A percentile compares a stretch with the other conserved stretches of the same genome.
Evolutionary conservation across 1,284 basidiomycete genomes (phyloP).

Genomic region (Melampsora americana): DNA sequence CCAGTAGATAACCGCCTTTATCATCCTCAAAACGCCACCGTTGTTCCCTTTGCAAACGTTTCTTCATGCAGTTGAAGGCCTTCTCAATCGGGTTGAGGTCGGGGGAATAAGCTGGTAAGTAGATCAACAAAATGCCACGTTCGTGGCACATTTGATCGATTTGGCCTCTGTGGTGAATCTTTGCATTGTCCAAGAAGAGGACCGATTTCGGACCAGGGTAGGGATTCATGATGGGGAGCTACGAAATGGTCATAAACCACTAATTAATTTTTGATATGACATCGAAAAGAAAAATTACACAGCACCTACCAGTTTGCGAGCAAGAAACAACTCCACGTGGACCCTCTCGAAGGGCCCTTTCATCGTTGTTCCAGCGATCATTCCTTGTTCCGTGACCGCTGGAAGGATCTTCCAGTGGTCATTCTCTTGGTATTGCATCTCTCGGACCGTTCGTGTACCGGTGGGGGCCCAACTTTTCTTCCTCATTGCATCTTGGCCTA

Average conservation of each 20-base stretch:
- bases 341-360: background rate
- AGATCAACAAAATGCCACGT: too few relatives aligned
- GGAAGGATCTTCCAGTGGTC: background rate
- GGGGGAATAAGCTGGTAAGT: too few relatives aligned
- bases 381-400: background rate
- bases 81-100: too few relatives aligned
- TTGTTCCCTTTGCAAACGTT: background rate
- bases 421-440: too few relatives aligned
- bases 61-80: too few relatives aligned
- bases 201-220: too few relatives aligned
- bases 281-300: background rate
- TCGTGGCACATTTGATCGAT: too few relatives aligned
- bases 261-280: background rate
- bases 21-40: background rate
- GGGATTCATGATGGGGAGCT: constrained; percentile 15
- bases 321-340: background rate
- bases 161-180: too few relatives aligned
- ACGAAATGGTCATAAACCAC: background rate
- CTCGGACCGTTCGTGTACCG: too few relatives aligned
- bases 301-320: background rate
- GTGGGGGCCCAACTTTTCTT: too few relatives aligned
- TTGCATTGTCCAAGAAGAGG: too few relatives aligned
- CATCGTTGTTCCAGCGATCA: background rate
- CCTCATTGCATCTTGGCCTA: too few relatives aligned
- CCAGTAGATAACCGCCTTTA: background rate